A percentile compares a stretch with the other conserved stretches of the same genome.
Evolutionary conservation across 495 filamentous ascomycete species (phyloP).

Genomic region (Immersiella caudata): DNA sequence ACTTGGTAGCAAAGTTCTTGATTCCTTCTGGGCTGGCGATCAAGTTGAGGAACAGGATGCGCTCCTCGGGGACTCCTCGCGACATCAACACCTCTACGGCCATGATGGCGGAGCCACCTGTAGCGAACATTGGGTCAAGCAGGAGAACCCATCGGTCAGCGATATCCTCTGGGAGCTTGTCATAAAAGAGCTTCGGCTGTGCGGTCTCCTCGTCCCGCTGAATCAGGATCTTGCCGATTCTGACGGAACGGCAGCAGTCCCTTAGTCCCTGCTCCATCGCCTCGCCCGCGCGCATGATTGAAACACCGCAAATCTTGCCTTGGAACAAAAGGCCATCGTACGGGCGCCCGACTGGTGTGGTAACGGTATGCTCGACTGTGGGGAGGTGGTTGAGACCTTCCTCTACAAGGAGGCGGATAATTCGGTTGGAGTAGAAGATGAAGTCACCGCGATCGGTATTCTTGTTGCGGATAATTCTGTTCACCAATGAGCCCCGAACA

Average conservation of each 20-base stretch:
- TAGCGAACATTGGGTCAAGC: slow-evolving; percentile 99
- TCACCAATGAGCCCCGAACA: slow-evolving; percentile 22
- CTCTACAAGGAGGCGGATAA: slow-evolving; percentile 96
- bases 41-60: slow-evolving; percentile 92
- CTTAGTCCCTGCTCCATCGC: slow-evolving; percentile 97
- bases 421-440: slow-evolving; percentile 98
- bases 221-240: slow-evolving; percentile 98
- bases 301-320: slow-evolving; percentile 97
- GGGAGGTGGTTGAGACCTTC: slow-evolving; percentile 97
- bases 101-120: slow-evolving; percentile 94
- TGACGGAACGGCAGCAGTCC: slow-evolving; percentile 93
- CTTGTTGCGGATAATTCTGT: slow-evolving; percentile 92
- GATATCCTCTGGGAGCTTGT: slow-evolving; percentile 95
- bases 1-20: slow-evolving; percentile 83
- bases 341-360: slow-evolving; percentile 84
- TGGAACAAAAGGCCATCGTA: slow-evolving; percentile 94
- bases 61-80: slow-evolving; percentile 89
- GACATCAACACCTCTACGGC: slow-evolving; percentile 89
- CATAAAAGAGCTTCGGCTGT: slow-evolving; percentile 91
- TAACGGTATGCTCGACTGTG: slow-evolving; percentile 82
- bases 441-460: slow-evolving; percentile 90
- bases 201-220: slow-evolving; percentile 95
- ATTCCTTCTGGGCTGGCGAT: slow-evolving; percentile 95
- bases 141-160: slow-evolving; percentile 88
- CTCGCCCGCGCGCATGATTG: slow-evolving; percentile 97